phyloP scores from a whole-genome alignment of 495 filamentous ascomycete genomes.

The Endocarpon pusillum region DNA sequence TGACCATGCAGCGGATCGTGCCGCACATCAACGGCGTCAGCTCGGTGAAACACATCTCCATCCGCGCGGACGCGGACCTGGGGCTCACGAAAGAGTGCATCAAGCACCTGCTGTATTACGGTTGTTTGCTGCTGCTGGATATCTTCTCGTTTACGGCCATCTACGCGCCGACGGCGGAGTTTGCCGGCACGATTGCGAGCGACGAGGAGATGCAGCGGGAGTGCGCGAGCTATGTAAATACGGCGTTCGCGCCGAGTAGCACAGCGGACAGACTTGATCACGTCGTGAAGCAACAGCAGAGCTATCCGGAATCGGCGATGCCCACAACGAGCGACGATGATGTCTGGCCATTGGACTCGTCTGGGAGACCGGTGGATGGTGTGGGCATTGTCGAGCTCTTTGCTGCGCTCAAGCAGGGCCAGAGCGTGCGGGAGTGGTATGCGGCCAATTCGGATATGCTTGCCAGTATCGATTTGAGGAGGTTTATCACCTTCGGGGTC shows the following conservation, averaged over 20 bases:
- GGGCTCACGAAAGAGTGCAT: constrained; percentile 70
- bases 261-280: too few species aligned
- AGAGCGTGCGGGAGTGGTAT: constrained; percentile 69
- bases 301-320: constrained; percentile 11
- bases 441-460: constrained; percentile 50
- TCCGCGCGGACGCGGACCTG: constrained; percentile 68
- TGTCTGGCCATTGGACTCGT: constrained; percentile 26
- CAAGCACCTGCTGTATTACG: constrained; percentile 78
- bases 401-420: constrained; percentile 56
- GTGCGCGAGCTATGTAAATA: constrained; percentile 64
- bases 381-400: constrained; percentile 44
- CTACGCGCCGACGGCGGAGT: constrained; percentile 66
- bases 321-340: constrained; percentile 15
- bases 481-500: constrained; percentile 87
- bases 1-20: constrained; percentile 68
- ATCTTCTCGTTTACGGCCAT: constrained; percentile 85
- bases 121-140: constrained; percentile 71
- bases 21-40: constrained; percentile 80
- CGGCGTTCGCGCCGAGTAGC: constrained; percentile 23
- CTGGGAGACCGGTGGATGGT: constrained; percentile 19
- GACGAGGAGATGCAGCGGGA: constrained; percentile 60
- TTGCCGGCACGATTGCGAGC: constrained; percentile 53
- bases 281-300: constrained; percentile 1
- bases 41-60: constrained; percentile 67
- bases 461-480: constrained; percentile 61